Base-by-base conservation (phyloP, 495 filamentous ascomycete species). In the Platismatia glauca region DNA sequence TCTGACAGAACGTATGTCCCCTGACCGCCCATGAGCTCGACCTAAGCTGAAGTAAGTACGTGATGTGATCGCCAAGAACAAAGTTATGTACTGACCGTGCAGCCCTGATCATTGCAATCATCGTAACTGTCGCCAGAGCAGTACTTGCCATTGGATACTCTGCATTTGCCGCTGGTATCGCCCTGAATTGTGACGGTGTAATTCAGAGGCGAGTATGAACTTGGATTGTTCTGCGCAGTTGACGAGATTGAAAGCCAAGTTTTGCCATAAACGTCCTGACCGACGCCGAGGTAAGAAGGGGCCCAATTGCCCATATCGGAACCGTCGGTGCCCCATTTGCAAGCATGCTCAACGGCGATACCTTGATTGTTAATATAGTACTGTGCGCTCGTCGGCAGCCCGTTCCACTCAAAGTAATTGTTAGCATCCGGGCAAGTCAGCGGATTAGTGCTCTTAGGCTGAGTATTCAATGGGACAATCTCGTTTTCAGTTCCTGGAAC, bases 341-440 rank as follows among this genome's bases (percentile, higher is more conserved):
- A 98, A 39, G 85, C 94, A 22, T 91, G 74, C 67, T 86, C 71
- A 48, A 84, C 74, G 20, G 78, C 71, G 20, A 86, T 77, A 66
- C 89, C 90, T 63, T 80, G 77, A 66, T 86, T 86, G 83, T 97
- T 97, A 77, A 97, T 82, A 71, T 98, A 98, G 82, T 97, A 98
- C 76, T 98, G 95, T 55, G 92, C 91, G 38, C 88, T 92, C 58
- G 94, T 97, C 24, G 70, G 29, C 74, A 80, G 80, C 67, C 83
- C 84, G 70, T 89, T 62, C 87, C 89, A 95, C 55, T 76, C 71
- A 81, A 89, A 98, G 81, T 90, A 93, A 50, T 72, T 77, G 43
- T 69, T 69, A 31, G 84, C 82, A 59, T 87, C 74, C 35, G 94
- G 89, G 78, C 86, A 88, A 66, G 90, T 89, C 67, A 98, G 73